Conservation (phyloP, 441 rosid species). For the Cnidoscolus chayamansa region DNA sequence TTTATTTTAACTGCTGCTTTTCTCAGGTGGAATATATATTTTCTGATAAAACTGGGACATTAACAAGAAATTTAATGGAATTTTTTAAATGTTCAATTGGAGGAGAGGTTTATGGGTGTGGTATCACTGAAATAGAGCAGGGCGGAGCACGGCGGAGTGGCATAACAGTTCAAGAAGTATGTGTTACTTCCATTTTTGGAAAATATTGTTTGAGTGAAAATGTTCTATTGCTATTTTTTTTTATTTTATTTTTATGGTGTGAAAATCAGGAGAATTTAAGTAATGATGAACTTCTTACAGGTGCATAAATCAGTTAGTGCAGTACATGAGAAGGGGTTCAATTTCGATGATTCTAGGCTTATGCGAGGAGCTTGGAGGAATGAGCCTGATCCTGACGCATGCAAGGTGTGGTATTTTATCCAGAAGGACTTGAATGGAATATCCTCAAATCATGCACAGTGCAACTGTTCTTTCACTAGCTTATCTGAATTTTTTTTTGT, state of each 20-base stretch:
- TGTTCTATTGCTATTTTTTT: background rate
- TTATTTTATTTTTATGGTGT: background rate
- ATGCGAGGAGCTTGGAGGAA: slow-evolving; percentile 87
- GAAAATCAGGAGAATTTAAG: background rate
- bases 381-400: slow-evolving; percentile 62
- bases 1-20: slow-evolving; percentile 23
- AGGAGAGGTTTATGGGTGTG: slow-evolving; percentile 93
- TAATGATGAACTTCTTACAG: slow-evolving; percentile 36
- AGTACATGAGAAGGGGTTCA: slow-evolving; percentile 82
- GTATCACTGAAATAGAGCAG: slow-evolving; percentile 90
- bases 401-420: slow-evolving; percentile 56
- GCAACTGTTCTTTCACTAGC: too few relatives aligned
- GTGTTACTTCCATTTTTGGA: slow-evolving; percentile 14
- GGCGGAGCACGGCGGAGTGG: slow-evolving; percentile 78
- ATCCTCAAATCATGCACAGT: background rate
- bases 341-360: slow-evolving; percentile 89
- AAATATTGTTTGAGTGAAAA: slow-evolving; percentile 4
- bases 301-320: slow-evolving; percentile 47
- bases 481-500: too few relatives aligned
- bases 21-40: slow-evolving; percentile 94
- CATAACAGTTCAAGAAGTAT: slow-evolving; percentile 63
- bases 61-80: slow-evolving; percentile 99
- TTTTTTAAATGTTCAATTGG: slow-evolving; percentile 99
- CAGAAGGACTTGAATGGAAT: slow-evolving; percentile 11
- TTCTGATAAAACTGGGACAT: slow-evolving; percentile 98